Percentiles rank a stretch among this genome's conserved stretches.
Evolutionary conservation across 2,329 filamentous ascomycete genomes (phyloP).

Genomic region (Fusarium xylarioides): DNA sequence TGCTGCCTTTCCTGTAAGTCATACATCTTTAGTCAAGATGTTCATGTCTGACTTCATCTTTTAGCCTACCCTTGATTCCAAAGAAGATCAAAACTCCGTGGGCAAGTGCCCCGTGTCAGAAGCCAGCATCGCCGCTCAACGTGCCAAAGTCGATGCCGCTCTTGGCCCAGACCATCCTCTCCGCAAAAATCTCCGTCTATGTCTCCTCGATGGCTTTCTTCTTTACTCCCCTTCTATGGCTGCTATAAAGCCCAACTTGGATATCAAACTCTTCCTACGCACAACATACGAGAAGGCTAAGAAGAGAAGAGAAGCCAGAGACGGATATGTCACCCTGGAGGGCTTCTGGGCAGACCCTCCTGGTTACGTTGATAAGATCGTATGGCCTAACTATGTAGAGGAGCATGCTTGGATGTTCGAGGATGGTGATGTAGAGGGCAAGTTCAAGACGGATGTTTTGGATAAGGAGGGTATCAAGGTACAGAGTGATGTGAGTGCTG

Average conservation of each 20-base stretch:
- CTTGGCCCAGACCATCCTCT: slow-evolving; percentile 55
- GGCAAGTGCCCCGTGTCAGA: slow-evolving; percentile 63
- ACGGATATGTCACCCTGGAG: slow-evolving; percentile 82
- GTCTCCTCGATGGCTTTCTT: slow-evolving; percentile 88
- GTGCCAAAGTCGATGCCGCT: slow-evolving; percentile 58
- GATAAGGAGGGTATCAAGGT: slow-evolving; percentile 57
- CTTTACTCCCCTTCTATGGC: slow-evolving; percentile 71
- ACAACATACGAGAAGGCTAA: slow-evolving; percentile 73
- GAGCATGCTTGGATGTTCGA: slow-evolving; percentile 85
- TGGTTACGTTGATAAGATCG: slow-evolving; percentile 91
- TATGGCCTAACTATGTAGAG: slow-evolving; percentile 93
- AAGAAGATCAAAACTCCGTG: slow-evolving; percentile 70
- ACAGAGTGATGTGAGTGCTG: slow-evolving; percentile 56
- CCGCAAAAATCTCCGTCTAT: slow-evolving; percentile 58
- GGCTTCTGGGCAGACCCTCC: slow-evolving; percentile 97
- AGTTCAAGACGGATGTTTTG: slow-evolving; percentile 58
- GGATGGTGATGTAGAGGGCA: slow-evolving; percentile 70
- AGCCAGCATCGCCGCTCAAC: slow-evolving; percentile 56
- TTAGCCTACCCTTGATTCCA: slow-evolving; percentile 46
- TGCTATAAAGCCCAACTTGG: slow-evolving; percentile 68
- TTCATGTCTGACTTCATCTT: not conserved
- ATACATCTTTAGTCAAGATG: not conserved
- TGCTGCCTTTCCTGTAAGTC: slow-evolving; percentile 70
- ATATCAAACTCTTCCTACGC: slow-evolving; percentile 81
- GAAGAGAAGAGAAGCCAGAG: slow-evolving; percentile 71